Base-by-base conservation (phyloP, 768 basidiomycete genomes). In the Rhodosporidiobolus odoratus region DNA sequence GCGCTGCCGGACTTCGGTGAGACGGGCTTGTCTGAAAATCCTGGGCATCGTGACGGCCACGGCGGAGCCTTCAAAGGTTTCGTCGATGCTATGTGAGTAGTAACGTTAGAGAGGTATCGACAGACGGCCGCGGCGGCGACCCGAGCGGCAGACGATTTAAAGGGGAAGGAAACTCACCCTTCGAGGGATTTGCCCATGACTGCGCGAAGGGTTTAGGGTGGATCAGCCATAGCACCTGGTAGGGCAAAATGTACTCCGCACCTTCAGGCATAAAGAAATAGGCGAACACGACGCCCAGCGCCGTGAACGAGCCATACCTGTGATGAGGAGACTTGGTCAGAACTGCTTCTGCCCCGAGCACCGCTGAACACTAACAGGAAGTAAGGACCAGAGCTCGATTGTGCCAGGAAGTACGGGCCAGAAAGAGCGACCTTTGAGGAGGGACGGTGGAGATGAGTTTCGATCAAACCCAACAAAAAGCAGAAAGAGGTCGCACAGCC, bases 211-310 rank as follows among this genome's bases (percentile, higher is more conserved):
- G 43, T 45, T 45, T 45, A 23, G 43, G 43, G 23, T 12, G 43
- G 43, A 23, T 45, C 43, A 45, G 43, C 12, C 13, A n/a, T n/a
- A n/a, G n/a, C n/a, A n/a, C n/a, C n/a, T n/a, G 43, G 23, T 12
- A 45, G 43, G 23, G 43, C 12, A 23, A 45, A 45, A 23, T 13
- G 23, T 13, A 23, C 43, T 12, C 12, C 56, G 4, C 21, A 61
- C 30, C 45, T 17, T 68, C 71, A 15, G 15, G 41, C 62, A 72
- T 64, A 62, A 59, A 72, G n/a, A 64, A 16, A n/a, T 40, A 67
- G 13, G 38, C 65, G 38, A 72, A 66, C 6, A 64, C 15, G 30
- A 57, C 54, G 15, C 65, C 66, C 27, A 66, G 34, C 0, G 57
- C 50, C 21, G 61, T 54, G 58, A 45, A 68, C 3, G 30, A 40